Base-by-base conservation (phyloP, 306 rosid species). In the Prunus campanulata region DNA sequence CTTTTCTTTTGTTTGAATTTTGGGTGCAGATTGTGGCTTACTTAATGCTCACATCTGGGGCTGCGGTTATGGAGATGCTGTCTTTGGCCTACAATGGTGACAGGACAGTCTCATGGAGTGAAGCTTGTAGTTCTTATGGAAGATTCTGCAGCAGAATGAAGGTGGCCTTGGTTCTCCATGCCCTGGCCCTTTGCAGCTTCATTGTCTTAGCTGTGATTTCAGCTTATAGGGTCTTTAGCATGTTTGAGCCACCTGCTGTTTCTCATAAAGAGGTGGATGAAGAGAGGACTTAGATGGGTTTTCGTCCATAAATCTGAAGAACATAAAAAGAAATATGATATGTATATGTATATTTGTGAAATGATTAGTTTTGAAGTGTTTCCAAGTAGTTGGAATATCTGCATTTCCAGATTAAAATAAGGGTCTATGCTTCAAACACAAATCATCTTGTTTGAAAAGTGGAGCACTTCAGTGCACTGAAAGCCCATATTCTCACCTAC, bases 21-120 rank as follows among this genome's bases (percentile, higher is more conserved):
- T 39, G 66, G 74, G 22, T 64, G 80, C 87, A 94, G 97, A 73
- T 94, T 67, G 76, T 82, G 29, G 95, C 97, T 11, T 94, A 92
- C 76, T 75, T 94, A 66, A 79, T 88, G 85, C 77, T 90, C 14
- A 88, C 95, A 70, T 90, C 98, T 27, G 84, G 73, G 18, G 90
- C 88, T 2, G 91, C 93, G 27, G 85, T 82, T 55, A 74, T 80
- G 79, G 98, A 94, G 85, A 84, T 94, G 75, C 29, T 88, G 57
- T 90, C 83, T 70, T 80, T 92, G 2, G 84, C 90, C 19, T 88
- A 88, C 72, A 70, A 90, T 35, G 98, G 98, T 4, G 95, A 88
- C 12, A 87, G 30, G 66, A 90, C 87, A 75, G 88, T 90, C 71
- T 81, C 98, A 65, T 94, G 98, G 98, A 92, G 98, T 81, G 91